Conservation (phyloP, 192 early-diverging fungal genomes). For the Umbelopsis sp. region DNA sequence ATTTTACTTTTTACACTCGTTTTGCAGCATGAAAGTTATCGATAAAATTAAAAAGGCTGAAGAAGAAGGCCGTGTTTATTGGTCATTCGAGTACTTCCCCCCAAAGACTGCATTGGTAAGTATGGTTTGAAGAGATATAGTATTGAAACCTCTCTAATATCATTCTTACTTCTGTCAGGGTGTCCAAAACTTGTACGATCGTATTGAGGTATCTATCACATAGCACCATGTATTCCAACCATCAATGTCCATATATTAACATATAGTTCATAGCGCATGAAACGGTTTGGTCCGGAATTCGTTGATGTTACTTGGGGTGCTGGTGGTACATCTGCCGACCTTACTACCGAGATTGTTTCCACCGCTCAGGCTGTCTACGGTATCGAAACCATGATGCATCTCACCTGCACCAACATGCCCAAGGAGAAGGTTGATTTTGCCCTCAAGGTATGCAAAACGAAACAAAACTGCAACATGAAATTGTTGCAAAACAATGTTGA, state of each 20-base stretch:
- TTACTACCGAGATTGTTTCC: conserved; percentile 85
- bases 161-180: conserved; percentile 44
- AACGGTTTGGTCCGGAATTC: conserved; percentile 84
- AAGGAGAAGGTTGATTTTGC: conserved; percentile 85
- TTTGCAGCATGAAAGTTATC: conserved; percentile 61
- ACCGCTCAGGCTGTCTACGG: conserved; percentile 93
- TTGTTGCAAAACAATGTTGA: too few species aligned
- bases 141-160: too few species aligned
- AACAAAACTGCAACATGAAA: neutral
- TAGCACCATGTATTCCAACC: too few species aligned
- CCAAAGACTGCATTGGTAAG: conserved; percentile 90
- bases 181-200: conserved; percentile 95
- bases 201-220: conserved; percentile 65
- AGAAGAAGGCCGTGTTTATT: conserved; percentile 54
- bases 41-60: conserved; percentile 66
- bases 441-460: conserved; percentile 53
- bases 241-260: neutral
- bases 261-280: conserved; percentile 66
- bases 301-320: conserved; percentile 91
- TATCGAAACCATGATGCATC: conserved; percentile 95
- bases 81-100: conserved; percentile 98
- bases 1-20: conserved; percentile 12
- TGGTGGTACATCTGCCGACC: conserved; percentile 85
- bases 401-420: conserved; percentile 98
- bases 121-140: neutral